Percentiles rank a stretch among this genome's conserved stretches.
Conservation (phyloP, 1,139 yeast genomes). For the Ogataea hybrid region DNA sequence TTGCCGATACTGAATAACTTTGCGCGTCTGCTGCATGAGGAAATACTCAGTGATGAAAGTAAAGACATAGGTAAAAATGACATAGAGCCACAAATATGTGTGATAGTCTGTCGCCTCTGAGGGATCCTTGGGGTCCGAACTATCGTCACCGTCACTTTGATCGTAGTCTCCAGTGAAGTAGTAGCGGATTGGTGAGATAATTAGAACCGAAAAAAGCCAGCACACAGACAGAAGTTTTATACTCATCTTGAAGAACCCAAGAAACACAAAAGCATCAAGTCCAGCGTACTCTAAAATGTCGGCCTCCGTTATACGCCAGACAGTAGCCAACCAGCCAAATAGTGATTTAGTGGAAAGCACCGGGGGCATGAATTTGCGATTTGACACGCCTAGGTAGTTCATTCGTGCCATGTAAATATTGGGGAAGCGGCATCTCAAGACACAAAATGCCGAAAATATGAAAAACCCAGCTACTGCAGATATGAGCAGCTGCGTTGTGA, state of each 20-base stretch:
- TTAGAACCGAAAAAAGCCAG: slow-evolving; percentile 52
- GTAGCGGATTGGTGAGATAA: slow-evolving; percentile 69
- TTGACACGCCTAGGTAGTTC: slow-evolving; percentile 27
- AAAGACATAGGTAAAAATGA: slow-evolving; percentile 81
- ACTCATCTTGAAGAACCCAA: slow-evolving; percentile 74
- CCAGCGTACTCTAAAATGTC: slow-evolving; percentile 90
- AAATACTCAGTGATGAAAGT: slow-evolving; percentile 65
- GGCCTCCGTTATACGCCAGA: slow-evolving; percentile 64
- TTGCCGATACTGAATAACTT: slow-evolving; percentile 77
- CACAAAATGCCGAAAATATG: slow-evolving; percentile 44
- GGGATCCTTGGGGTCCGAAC: slow-evolving; percentile 17
- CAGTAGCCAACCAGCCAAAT: slow-evolving; percentile 76
- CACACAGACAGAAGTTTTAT: slow-evolving; percentile 54
- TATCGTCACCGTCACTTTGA: slow-evolving; percentile 36
- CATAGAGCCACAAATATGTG: slow-evolving; percentile 70
- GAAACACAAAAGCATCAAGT: slow-evolving; percentile 83
- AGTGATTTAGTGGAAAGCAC: slow-evolving; percentile 43
- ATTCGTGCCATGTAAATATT: slow-evolving; percentile 47
- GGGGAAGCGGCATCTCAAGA: slow-evolving; percentile 46
- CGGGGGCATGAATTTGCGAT: slow-evolving; percentile 34
- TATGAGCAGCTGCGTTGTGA: slow-evolving; percentile 42
- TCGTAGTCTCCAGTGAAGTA: slow-evolving; percentile 62
- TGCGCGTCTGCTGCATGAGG: slow-evolving; percentile 64
- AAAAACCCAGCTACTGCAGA: slow-evolving; percentile 43
- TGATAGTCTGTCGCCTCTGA: slow-evolving; percentile 33